Base-by-base conservation (phyloP, 148 eudicot genomes). In the Rhododendron simsii region DNA sequence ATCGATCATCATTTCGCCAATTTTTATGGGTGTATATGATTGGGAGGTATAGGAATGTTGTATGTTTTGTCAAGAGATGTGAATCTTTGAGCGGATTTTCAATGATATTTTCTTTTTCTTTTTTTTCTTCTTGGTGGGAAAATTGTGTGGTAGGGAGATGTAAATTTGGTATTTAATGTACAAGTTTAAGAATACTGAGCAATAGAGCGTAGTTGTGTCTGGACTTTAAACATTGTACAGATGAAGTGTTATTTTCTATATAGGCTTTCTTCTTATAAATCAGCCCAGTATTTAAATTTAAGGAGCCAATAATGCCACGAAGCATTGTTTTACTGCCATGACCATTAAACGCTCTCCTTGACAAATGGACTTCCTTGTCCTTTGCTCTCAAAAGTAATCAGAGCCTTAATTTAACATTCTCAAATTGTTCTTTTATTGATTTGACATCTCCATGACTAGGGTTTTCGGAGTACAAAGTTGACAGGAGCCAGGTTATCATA, bases 11-110 rank as follows among this genome's bases (percentile, higher is more conserved):
- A 80, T 51, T 71, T 87, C 63, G 80, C 84, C 89, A 84, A 65
- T 84, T 87, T 87, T 57, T 35, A 20, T 28, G 84, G 87, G 84
- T 87, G 87, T 81, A 63, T 75, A 33, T 87, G 87, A 76, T 71
- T 84, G 87, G 79, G 84, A 76, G 87, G 84, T 87, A 84, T 81
- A 73, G 87, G 20, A 73, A 65, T 87, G 84, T 84, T 71, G 86
- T 87, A 84, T 67, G 26, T 84, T 78, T 73, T 73, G 48, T 61
- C 33, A 63, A 47, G 78, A 69, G 89, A 76, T 21, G 50, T 76
- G 50, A 35, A 45, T n/a, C 30, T 20, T 45, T 69, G 65, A 63
- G 77, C 76, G 53, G 30, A 11, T 16, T 65, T 83, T 14, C 6
- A 67, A 13, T 16, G 13, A 7, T 83, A 11, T 83, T 69, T 65